Evolutionary conservation across 192 early-diverging fungal genomes (phyloP).

Genomic region (Gonapodya prolifera): DNA sequence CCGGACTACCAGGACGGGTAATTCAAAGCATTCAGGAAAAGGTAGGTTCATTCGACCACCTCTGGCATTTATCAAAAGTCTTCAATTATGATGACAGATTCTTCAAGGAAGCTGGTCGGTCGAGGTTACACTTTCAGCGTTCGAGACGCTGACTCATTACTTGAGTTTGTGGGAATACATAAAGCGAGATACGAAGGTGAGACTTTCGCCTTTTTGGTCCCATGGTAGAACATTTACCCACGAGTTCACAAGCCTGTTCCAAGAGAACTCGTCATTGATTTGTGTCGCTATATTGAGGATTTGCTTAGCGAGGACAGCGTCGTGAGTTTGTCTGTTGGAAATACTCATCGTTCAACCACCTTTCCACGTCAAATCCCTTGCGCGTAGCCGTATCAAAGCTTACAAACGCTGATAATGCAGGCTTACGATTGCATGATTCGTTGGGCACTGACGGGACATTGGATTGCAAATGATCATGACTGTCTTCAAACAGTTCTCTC

Average conservation of each 20-base stretch:
- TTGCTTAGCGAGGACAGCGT: slow-evolving; percentile 38
- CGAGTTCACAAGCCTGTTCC: slow-evolving; percentile 37
- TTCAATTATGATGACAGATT: slow-evolving; percentile 22
- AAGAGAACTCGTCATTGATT: slow-evolving; percentile 48
- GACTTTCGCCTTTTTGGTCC: neutral
- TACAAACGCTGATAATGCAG: slow-evolving; percentile 41
- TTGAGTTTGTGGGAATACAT: slow-evolving; percentile 50
- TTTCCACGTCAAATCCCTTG: neutral
- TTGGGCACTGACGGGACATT: slow-evolving; percentile 61
- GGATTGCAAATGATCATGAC: slow-evolving; percentile 62
- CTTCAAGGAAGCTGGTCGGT: slow-evolving; percentile 40
- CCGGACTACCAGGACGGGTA: slow-evolving; percentile 51
- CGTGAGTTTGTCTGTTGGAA: slow-evolving; percentile 14
- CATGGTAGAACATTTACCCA: slow-evolving; percentile 6
- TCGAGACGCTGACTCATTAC: slow-evolving; percentile 49
- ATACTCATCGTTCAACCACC: neutral
- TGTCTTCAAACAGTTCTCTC: slow-evolving; percentile 51
- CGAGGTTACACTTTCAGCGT: slow-evolving; percentile 44
- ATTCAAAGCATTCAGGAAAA: slow-evolving; percentile 64
- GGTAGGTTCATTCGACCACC: slow-evolving; percentile 19
- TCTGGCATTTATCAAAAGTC: neutral
- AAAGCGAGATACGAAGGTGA: slow-evolving; percentile 51
- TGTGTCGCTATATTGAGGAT: slow-evolving; percentile 60
- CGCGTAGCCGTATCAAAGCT: neutral
- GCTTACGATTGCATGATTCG: slow-evolving; percentile 63